Base-by-base conservation (phyloP, 345 rosid species). In the Clausena lansium region DNA sequence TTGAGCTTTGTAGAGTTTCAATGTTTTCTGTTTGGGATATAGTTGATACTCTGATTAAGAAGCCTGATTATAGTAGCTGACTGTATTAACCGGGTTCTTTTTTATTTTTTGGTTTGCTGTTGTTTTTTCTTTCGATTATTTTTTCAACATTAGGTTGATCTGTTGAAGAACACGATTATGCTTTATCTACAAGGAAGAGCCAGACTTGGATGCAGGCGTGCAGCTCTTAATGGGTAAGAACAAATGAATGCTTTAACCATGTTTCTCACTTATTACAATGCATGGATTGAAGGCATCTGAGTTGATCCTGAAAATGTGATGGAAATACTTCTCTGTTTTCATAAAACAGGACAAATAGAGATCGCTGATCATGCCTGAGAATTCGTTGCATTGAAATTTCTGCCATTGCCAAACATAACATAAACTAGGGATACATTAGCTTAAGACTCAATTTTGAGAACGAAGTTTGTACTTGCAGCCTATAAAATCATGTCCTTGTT, bases 161-260 rank as follows among this genome's bases (percentile, higher is more conserved):
- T 91, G 35, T 79, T 92, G 39, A 89, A 80, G 86, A 84, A 61
- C 61, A 89, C 85, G 84, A 91, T 71, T 92, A 83, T 28, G 95
- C 92, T 89, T 87, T 83, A 91, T 91, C 86, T 90, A 92, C 79
- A 91, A 92, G 70, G 92, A 89, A 67, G 91, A 89, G 71, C 63
- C 47, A 15, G 81, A 89, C 74, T 79, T 85, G 47, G 83, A 70
- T 77, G 90, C 85, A 61, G 90, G 47, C 81, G 58, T 77, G 89
- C 85, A 61, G 90, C 95, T 39, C 55, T 91, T 73, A 89, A 88
- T 79, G 86, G 92, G 92, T 91, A 15, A 25, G 74, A 17, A 24
- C 7, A 45, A 68, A 66, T 39, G 7, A 19, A 66, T 66, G 45
- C 24, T 20, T 32, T 30, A 63, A 63, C 67, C 22, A 15, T 17